These are phyloP conservation scores for Backusella morwellensis DNA, from an alignment of 192 early-diverging fungal species.

Conservation along the genomic window DNA sequence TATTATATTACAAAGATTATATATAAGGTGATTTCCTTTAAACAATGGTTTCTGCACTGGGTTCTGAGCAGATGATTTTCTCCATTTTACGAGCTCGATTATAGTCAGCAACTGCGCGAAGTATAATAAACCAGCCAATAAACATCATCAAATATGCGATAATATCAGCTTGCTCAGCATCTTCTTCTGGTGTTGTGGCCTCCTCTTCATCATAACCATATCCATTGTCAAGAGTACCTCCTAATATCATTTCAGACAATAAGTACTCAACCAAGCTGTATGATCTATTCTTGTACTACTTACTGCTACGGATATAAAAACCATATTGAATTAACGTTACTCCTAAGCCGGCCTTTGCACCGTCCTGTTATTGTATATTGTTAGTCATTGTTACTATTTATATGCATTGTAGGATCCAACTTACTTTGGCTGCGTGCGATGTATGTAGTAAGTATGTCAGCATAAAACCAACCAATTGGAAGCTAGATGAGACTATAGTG, in stretches of 20 bases:
- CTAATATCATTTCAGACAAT: not conserved
- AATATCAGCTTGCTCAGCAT: conserved; percentile 12
- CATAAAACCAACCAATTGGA: conserved; percentile 82
- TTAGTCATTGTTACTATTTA: not conserved
- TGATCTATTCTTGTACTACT: not conserved
- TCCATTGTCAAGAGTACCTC: conserved; percentile 35
- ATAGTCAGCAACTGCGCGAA: conserved; percentile 68
- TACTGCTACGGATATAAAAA: conserved; percentile 54
- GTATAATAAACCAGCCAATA: conserved; percentile 66
- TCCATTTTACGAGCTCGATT: conserved; percentile 64
- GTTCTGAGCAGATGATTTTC: conserved; percentile 46
- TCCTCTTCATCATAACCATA: conserved; percentile 21
- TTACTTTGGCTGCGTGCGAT: conserved; percentile 74
- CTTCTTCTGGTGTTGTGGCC: not conserved
- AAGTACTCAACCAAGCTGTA: not conserved
- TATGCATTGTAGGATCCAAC: too few relatives aligned
- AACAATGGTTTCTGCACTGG: not conserved
- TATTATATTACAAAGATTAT: not conserved
- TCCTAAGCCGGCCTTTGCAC: conserved; percentile 73
- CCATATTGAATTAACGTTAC: conserved; percentile 76
- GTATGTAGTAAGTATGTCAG: conserved; percentile 86
- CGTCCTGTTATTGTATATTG: conserved; percentile 42
- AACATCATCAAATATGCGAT: conserved; percentile 71
- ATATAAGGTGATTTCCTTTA: not conserved
- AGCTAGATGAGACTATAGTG: conserved; percentile 59